Evolutionary conservation across 1,284 basidiomycete species (phyloP), one percentile per base, ranked within the genome.

Genomic region (Trametes sp.): DNA sequence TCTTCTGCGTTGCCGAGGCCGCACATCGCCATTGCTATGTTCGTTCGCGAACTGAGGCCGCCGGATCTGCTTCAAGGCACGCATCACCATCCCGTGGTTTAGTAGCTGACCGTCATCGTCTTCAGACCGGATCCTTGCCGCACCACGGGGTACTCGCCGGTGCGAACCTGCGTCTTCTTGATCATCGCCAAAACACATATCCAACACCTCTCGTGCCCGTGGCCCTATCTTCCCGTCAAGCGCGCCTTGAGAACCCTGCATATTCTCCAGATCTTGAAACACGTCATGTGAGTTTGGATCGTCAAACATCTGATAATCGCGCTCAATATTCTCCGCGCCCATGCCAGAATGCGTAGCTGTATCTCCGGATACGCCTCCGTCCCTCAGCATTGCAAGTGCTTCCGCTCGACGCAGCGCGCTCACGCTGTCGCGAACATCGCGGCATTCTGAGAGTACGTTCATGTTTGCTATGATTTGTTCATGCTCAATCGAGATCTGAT

Each of bases 401-500:
- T 53, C 52, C 1, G 36, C 38, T 3, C 52, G 35, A 1, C 38
- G 35, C 14, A 41, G 16, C 7, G 26, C 38, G 9, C 33, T 36
- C 11, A 28, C 14, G 1, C 14, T 8, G 9, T 56, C 54, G 2
- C 59, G 23, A 1, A 41, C 59, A 49, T 61, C 59, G 3, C 54
- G 48, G 21, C 59, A 61, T 19, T 61, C 59, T 0, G 36, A 44
- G 0, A 61, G 36, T 0, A 61, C 59, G 16, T 50, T 61, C 53
- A 61, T 56, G 24, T 61, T 61, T 3, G 8, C 16, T 9, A 61
- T 61, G 19, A 61, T 38, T 2, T 21, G 28, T 5, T 3, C 21
- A 10, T 60, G 52, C 2, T 28, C 24, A 5, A 13, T 4, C 0
- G 35, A 21, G 0, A 60, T 49, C 0, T 10, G 0, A 14, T 2